A percentile compares a stretch with the other conserved stretches of the same genome.
Conservation (phyloP, 768 basidiomycete genomes). For the Tricholoma matsutake region DNA sequence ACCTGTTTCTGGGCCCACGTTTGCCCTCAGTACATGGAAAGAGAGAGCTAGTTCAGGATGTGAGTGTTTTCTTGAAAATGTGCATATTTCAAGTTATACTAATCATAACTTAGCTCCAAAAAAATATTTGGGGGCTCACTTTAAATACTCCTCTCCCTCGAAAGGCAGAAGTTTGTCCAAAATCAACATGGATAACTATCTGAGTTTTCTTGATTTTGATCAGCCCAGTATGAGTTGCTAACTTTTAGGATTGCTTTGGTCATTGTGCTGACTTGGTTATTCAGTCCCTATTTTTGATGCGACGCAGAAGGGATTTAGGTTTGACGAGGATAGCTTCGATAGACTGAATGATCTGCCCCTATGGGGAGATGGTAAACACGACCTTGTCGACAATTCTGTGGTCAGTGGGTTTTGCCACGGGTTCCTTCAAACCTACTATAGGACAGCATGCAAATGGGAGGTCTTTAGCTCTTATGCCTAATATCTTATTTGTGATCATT, state of each 20-base stretch:
- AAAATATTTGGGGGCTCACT: too few relatives aligned
- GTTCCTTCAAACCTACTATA: background rate
- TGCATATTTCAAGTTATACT: too few relatives aligned
- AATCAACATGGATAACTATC: too few relatives aligned
- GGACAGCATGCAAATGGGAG: background rate
- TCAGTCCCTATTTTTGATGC: background rate
- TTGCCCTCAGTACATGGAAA: background rate
- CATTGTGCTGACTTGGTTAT: background rate
- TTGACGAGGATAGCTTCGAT: background rate
- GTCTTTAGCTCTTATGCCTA: background rate
- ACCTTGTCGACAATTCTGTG: background rate
- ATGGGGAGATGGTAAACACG: background rate
- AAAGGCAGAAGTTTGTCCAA: too few relatives aligned
- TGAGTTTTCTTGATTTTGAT: too few relatives aligned
- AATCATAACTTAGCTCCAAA: too few relatives aligned
- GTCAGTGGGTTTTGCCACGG: background rate
- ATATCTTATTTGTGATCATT: background rate
- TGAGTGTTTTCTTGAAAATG: too few relatives aligned
- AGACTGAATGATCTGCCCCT: background rate
- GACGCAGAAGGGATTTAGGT: background rate
- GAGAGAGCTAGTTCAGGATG: too few relatives aligned
- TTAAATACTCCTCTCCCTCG: too few relatives aligned
- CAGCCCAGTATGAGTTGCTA: too few relatives aligned
- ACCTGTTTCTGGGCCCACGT: background rate
- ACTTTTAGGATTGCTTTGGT: background rate